Base-by-base conservation (phyloP, 1,284 basidiomycete species). In the Mixia osmundae region DNA sequence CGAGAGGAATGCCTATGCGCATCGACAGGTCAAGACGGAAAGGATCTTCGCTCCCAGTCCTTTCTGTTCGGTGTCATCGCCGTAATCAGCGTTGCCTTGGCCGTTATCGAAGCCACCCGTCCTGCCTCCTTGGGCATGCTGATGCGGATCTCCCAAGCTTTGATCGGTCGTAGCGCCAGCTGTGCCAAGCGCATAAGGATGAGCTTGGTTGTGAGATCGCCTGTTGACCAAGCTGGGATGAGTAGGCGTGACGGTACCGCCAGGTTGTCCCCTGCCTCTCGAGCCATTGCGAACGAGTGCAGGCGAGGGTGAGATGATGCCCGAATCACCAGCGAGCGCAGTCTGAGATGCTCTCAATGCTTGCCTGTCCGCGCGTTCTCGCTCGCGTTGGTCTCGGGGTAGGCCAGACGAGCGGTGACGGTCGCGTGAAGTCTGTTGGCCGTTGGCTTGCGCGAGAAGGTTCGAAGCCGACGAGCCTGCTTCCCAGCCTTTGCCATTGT, bases 401-500 rank as follows among this genome's bases (percentile, higher is more conserved):
- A 49, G 42, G 19, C 45, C 41, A 10, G 42, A 44, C 8, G 44
- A 50, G 27, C 52, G 50, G 41, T 57, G 55, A 14, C 55, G 51
- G 12, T 53, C 51, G 42, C 55, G 47, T 15, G 36, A 38, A 22
- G 27, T 38, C 36, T 29, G 28, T 28, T 53, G 40, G 41, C 49
- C 47, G 43, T 35, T 53, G 39, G 40, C 56, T 40, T 44, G 53
- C 33, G 42, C 52, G 35, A 47, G 51, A 43, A 50, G 49, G n/a
- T n/a, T n/a, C n/a, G n/a, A n/a, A 19, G 30, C 18, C 11, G 35
- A 25, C n/a, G 42, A 41, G 29, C 73, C 72, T 25, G 68, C 69
- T 60, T 95, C 85, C 85, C 87, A 95, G 38, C 89, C 89, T 60
- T 82, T 77, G 30, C 83, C 87, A 48, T 72, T 71, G 58, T 85